Evolutionary conservation across 2,329 filamentous ascomycete species (phyloP).

Genomic region (Fusarium aywerte): DNA sequence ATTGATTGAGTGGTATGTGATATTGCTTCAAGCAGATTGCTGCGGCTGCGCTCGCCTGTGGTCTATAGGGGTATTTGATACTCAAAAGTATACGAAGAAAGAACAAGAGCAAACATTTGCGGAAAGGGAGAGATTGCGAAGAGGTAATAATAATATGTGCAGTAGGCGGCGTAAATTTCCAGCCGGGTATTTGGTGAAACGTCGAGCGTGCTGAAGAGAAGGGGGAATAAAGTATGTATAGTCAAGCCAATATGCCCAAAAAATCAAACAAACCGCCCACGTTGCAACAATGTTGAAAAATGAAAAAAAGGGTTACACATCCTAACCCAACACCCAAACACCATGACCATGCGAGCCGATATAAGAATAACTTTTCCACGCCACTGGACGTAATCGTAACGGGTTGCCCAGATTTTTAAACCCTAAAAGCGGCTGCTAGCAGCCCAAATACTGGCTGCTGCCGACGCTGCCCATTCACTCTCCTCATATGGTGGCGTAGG

Average conservation of each 20-base stretch:
- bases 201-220: conserved; percentile 43
- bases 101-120: conserved; percentile 39
- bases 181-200: conserved; percentile 47
- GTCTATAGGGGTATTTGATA: conserved; percentile 55
- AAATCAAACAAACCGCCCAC: conserved; percentile 42
- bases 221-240: conserved; percentile 46
- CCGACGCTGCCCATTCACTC: conserved; percentile 87
- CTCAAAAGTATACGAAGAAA: conserved; percentile 44
- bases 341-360: conserved; percentile 45
- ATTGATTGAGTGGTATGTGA: conserved; percentile 44
- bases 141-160: conserved; percentile 37
- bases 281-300: conserved; percentile 32
- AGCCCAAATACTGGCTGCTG: conserved; percentile 83
- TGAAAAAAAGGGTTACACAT: conserved; percentile 34
- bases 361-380: conserved; percentile 43
- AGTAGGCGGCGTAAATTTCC: conserved; percentile 37
- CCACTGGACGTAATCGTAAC: conserved; percentile 44
- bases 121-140: conserved; percentile 37
- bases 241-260: conserved; percentile 43
- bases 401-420: conserved; percentile 16
- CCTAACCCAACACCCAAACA: conserved; percentile 47
- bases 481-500: conserved; percentile 96
- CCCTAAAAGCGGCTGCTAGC: conserved; percentile 71
- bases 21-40: conserved; percentile 48
- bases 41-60: conserved; percentile 48